Conservation (phyloP, 2,329 filamentous ascomycete genomes). For the Zymoseptoria pseudotritici region DNA sequence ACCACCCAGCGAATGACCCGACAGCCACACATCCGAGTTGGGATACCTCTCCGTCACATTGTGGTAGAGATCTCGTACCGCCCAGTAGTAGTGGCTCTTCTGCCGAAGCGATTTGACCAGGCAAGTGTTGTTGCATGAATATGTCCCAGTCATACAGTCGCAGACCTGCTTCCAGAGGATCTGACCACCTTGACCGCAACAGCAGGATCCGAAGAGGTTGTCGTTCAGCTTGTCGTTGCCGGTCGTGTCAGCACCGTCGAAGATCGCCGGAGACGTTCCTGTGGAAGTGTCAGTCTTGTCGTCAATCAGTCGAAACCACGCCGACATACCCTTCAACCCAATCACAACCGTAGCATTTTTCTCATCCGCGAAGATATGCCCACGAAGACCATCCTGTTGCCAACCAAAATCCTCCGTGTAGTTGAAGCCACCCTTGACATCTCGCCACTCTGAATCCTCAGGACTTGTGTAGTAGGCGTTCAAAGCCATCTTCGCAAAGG, state of each 20-base stretch:
- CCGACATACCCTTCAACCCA: conserved; percentile 65
- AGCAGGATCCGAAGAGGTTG: conserved; percentile 96
- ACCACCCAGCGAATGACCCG: conserved; percentile 87
- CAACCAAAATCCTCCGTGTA: conserved; percentile 86
- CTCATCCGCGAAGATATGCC: conserved; percentile 86
- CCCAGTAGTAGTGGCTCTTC: conserved; percentile 87
- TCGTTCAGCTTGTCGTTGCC: conserved; percentile 98
- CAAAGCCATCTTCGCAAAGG: conserved; percentile 78
- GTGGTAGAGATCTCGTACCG: conserved; percentile 79
- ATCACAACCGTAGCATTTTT: conserved; percentile 82
- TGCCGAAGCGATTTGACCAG: conserved; percentile 65
- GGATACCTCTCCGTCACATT: conserved; percentile 90
- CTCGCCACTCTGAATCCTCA: conserved; percentile 70
- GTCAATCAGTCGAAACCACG: conserved; percentile 3
- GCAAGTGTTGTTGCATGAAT: conserved; percentile 88
- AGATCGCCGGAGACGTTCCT: conserved; percentile 59
- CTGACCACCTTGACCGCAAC: conserved; percentile 87
- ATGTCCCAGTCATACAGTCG: conserved; percentile 80
- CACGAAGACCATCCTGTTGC: conserved; percentile 79
- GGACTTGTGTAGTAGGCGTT: conserved; percentile 79
- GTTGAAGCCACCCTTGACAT: conserved; percentile 73
- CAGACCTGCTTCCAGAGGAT: conserved; percentile 89
- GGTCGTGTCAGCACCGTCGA: conserved; percentile 93
- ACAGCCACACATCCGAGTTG: conserved; percentile 74
- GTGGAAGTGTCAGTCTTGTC: conserved; percentile 1